Evolutionary conservation across 768 basidiomycete species (phyloP).

Genomic region (Termitomyces sp.): DNA sequence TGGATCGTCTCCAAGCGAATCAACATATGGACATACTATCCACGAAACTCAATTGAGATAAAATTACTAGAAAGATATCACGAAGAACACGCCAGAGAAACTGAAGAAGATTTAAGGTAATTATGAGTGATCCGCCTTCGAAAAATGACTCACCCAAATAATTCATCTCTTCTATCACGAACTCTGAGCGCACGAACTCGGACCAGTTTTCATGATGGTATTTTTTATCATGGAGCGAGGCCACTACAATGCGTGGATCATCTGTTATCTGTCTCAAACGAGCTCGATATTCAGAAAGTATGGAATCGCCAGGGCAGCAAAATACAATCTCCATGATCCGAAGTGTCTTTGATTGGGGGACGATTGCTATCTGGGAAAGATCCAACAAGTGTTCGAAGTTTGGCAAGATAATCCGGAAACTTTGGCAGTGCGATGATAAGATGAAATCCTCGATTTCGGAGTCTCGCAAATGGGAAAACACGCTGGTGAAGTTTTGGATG

Average conservation of each 20-base stretch:
- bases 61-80: neutral
- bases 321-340: slow-evolving; percentile 1
- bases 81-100: neutral
- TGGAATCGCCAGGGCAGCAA: neutral
- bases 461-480: slow-evolving; percentile 27
- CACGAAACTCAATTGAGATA: too few relatives aligned
- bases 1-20: neutral
- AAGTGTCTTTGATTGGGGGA: slow-evolving; percentile 2
- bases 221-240: neutral
- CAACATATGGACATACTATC: neutral
- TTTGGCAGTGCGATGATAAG: slow-evolving; percentile 20
- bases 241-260: slow-evolving; percentile 3
- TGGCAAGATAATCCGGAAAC: slow-evolving; percentile 18
- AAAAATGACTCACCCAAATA: neutral
- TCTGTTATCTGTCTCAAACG: neutral
- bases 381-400: neutral
- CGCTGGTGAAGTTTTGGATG: slow-evolving; percentile 25
- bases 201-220: neutral
- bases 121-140: neutral
- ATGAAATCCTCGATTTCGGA: slow-evolving; percentile 27
- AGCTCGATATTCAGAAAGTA: neutral
- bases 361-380: neutral
- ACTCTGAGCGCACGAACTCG: neutral
- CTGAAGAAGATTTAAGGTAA: neutral
- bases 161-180: neutral